Percentiles rank a stretch among this genome's conserved stretches.
These are phyloP conservation scores for Ramaria sp. DNA, from an alignment of 768 basidiomycete species.

Conservation along the genomic window DNA sequence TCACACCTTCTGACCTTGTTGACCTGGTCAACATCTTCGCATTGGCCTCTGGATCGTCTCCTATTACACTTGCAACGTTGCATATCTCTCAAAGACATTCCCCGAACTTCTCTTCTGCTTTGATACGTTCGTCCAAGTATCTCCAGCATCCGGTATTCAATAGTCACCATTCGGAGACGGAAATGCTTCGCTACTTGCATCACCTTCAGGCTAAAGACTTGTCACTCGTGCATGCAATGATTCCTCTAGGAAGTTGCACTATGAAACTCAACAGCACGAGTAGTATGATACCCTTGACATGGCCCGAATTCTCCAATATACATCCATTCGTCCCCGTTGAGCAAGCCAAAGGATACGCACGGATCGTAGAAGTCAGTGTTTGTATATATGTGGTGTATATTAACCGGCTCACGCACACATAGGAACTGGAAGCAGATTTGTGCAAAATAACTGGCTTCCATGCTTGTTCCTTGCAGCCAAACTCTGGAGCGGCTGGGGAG, in stretches of 20 bases:
- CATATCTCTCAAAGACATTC: constrained; percentile 24
- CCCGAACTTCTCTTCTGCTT: constrained; percentile 37
- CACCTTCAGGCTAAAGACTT: constrained; percentile 92
- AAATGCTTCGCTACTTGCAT: constrained; percentile 95
- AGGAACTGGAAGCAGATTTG: constrained; percentile 88
- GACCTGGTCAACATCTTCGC: constrained; percentile 76
- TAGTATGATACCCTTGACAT: constrained; percentile 93
- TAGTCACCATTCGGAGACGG: constrained; percentile 94
- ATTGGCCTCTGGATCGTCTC: constrained; percentile 41
- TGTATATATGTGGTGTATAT: not conserved
- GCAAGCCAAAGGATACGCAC: constrained; percentile 80
- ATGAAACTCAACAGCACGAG: constrained; percentile 99
- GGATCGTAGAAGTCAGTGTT: constrained; percentile 57
- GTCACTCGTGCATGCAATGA: constrained; percentile 92
- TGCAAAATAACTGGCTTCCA: constrained; percentile 96
- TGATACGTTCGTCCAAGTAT: constrained; percentile 56
- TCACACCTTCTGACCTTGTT: constrained; percentile 62
- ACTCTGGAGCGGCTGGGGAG: constrained; percentile 97
- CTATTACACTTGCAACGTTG: constrained; percentile 36
- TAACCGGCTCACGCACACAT: constrained; percentile 10
- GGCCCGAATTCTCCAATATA: constrained; percentile 81
- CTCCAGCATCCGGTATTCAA: constrained; percentile 90
- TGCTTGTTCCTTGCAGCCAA: constrained; percentile 93
- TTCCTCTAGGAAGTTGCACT: constrained; percentile 89
- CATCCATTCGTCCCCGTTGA: constrained; percentile 90